Conservation (phyloP, 2,329 filamentous ascomycete species). For the Beauveria bassiana region DNA sequence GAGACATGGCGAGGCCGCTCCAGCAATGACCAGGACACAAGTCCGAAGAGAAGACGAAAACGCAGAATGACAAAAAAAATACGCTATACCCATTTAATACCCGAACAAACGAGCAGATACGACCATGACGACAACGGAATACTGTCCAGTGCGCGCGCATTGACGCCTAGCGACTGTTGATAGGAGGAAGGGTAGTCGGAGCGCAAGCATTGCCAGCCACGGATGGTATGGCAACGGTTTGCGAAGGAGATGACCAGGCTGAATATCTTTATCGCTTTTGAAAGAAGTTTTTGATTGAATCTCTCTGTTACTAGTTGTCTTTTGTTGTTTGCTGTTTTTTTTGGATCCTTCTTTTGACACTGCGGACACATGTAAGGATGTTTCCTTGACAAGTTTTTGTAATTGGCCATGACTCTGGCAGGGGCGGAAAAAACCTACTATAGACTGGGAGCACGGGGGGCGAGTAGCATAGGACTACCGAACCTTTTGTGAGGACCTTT, state of each 20-base stretch:
- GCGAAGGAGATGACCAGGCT: constrained; percentile 2
- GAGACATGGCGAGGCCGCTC: background rate
- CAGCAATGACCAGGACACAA: constrained; percentile 8
- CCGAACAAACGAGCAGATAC: constrained; percentile 28
- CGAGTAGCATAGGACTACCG: background rate
- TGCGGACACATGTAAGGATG: background rate
- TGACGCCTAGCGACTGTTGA: constrained; percentile 12
- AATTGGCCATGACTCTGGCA: background rate
- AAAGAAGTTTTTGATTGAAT: background rate
- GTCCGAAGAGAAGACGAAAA: constrained; percentile 8
- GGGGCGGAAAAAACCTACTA: constrained; percentile 3
- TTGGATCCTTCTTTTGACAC: constrained; percentile 8
- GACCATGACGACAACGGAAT: constrained; percentile 25
- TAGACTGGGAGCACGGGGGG: background rate
- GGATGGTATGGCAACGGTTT: background rate
- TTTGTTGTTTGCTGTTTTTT: constrained; percentile 11
- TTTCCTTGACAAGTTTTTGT: background rate
- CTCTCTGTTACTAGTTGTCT: constrained; percentile 12
- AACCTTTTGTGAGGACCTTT: background rate
- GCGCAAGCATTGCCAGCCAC: constrained; percentile 10
- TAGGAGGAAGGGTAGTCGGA: constrained; percentile 17
- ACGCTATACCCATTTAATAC: constrained; percentile 33
- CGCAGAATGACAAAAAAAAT: constrained; percentile 11
- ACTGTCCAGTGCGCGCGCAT: constrained; percentile 5
- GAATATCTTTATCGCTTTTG: constrained; percentile 4